phyloP scores from a whole-genome alignment of 441 rosid species.

The Capsella rubella region DNA sequence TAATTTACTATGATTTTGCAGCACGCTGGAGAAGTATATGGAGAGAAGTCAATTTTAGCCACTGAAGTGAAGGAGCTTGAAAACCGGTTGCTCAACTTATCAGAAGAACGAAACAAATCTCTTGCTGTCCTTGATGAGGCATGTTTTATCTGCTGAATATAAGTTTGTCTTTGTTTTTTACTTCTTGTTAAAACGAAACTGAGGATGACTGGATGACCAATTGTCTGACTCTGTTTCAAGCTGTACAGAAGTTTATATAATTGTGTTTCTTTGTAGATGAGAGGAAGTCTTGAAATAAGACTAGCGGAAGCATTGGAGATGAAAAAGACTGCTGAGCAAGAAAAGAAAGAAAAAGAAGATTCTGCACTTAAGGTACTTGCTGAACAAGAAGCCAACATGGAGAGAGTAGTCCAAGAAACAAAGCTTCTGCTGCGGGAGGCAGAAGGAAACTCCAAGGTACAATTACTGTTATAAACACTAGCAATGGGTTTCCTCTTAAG shows the following conservation, averaged over 20 bases:
- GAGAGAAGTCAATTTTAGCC: conserved; percentile 81
- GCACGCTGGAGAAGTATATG: conserved; percentile 93
- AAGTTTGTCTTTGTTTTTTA: not conserved
- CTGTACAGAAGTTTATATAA: conserved; percentile 12
- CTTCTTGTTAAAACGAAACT: not conserved
- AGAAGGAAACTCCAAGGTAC: conserved; percentile 85
- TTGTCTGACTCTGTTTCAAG: not conserved
- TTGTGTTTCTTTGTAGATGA: conserved; percentile 58
- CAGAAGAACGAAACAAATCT: conserved; percentile 76
- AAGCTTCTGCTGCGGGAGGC: conserved; percentile 69
- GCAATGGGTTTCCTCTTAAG: conserved; percentile 10
- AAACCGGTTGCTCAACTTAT: conserved; percentile 67
- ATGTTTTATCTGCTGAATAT: conserved; percentile 21
- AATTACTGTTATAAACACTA: conserved; percentile 17
- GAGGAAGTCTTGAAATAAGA: conserved; percentile 61
- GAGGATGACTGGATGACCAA: not conserved
- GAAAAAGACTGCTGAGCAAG: conserved; percentile 62
- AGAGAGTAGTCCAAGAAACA: conserved; percentile 72
- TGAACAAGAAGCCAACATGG: conserved; percentile 76
- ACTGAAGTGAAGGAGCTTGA: conserved; percentile 88
- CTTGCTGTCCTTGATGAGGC: conserved; percentile 80
- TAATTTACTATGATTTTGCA: conserved; percentile 45
- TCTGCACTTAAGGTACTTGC: conserved; percentile 60
- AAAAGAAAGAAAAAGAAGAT: conserved; percentile 68
- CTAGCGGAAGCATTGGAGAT: conserved; percentile 63